Percentiles rank a stretch among this genome's conserved stretches.
phyloP scores from a whole-genome alignment of 768 basidiomycete species.

The Tulasnella sp. region DNA sequence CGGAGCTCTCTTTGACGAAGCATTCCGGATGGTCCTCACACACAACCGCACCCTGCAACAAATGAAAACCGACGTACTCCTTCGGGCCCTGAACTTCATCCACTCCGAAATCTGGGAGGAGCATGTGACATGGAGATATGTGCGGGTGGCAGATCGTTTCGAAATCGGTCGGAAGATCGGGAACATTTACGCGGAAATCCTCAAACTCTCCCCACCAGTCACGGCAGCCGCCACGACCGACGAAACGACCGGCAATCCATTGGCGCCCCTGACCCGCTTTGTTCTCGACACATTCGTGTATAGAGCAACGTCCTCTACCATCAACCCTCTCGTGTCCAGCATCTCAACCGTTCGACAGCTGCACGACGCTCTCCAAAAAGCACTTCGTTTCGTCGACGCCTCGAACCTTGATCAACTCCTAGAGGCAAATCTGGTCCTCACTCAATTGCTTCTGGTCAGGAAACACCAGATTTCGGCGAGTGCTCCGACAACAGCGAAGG shows the following conservation, averaged over 20 bases:
- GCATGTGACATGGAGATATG: conserved; percentile 77
- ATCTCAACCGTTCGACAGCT: conserved; percentile 52
- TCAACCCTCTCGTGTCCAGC: conserved; percentile 65
- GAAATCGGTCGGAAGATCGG: conserved; percentile 64
- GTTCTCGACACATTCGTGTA: conserved; percentile 61
- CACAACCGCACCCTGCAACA: conserved; percentile 49
- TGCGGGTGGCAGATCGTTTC: conserved; percentile 68
- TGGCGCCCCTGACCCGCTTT: conserved; percentile 17
- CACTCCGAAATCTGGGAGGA: conserved; percentile 85
- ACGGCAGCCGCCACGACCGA: not conserved
- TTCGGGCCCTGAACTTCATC: conserved; percentile 65
- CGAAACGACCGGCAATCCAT: not conserved
- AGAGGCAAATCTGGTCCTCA: conserved; percentile 51
- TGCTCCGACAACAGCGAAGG: not conserved
- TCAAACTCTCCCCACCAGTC: conserved; percentile 26
- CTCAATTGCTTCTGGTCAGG: conserved; percentile 48
- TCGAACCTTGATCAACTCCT: conserved; percentile 56
- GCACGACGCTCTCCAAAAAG: conserved; percentile 44
- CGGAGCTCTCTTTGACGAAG: conserved; percentile 63
- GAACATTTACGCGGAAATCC: conserved; percentile 52
- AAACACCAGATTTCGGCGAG: conserved; percentile 34
- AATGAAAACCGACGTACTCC: conserved; percentile 73
- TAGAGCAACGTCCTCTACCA: conserved; percentile 66
- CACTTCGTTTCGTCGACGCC: conserved; percentile 60
- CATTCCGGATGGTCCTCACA: conserved; percentile 40